Base-by-base conservation (phyloP, 805 yeast genomes). In the Candida pseudoglaebosa region DNA sequence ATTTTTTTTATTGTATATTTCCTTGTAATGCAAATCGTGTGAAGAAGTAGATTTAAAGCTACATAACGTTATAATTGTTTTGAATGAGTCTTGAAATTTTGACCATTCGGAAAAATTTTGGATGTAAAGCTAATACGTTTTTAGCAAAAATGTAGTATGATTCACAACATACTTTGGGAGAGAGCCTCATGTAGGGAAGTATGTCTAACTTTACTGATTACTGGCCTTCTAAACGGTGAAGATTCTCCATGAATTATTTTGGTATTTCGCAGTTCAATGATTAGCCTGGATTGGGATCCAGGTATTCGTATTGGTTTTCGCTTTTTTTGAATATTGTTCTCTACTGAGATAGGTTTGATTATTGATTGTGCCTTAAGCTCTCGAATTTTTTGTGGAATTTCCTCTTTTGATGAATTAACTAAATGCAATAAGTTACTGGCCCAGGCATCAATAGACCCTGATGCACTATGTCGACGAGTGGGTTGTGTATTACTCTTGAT, bases 111-210 rank as follows among this genome's bases (percentile, higher is more conserved):
- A 26, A n/a, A n/a, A n/a, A n/a, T n/a, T n/a, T n/a, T n/a, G n/a
- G n/a, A n/a, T n/a, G n/a, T n/a, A n/a, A n/a, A n/a, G n/a, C n/a
- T n/a, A n/a, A n/a, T n/a, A n/a, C n/a, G n/a, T n/a, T n/a, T n/a
- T n/a, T n/a, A n/a, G n/a, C n/a, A n/a, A n/a, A n/a, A n/a, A n/a
- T n/a, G n/a, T n/a, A n/a, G n/a, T n/a, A n/a, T n/a, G 24, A 22
- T 22, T 33, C 19, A 33, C 36, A 33, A 13, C 36, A 33, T 33
- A 38, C 52, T 52, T 28, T 38, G 56, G 32, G 47, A 37, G 21
- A 74, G 53, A 2, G 80, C 80, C 28, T 74, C 78, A 40, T 65
- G 52, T 14, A 74, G 50, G 1, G 76, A 71, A n/a, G 66, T 61
- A 46, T 66, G 75, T 42, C 77, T 73, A 20, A 75, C 65, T 32